These are phyloP conservation scores for Pouteria glomerata DNA, from an alignment of 148 eudicot genomes.

Conservation along the genomic window DNA sequence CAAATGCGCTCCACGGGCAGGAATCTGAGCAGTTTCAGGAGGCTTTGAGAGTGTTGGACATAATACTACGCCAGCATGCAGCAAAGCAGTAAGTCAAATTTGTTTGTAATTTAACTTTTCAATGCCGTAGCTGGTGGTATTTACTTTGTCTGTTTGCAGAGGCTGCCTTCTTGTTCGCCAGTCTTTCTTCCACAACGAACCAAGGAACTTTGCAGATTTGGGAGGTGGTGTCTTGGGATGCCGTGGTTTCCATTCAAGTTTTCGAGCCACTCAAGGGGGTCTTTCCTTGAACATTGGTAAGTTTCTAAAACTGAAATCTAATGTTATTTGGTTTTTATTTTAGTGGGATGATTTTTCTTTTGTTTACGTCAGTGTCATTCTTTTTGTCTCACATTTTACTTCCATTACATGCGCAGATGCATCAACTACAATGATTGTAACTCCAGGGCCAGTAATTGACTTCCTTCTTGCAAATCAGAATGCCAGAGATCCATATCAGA, in stretches of 20 bases:
- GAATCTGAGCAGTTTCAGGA: slow-evolving; percentile 49
- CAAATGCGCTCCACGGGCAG: slow-evolving; percentile 46
- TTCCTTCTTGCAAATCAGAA: slow-evolving; percentile 44
- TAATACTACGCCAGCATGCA: slow-evolving; percentile 48
- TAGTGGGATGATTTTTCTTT: no score
- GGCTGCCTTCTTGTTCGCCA: slow-evolving; percentile 45
- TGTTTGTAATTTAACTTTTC: no score
- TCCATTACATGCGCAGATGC: slow-evolving; percentile 31
- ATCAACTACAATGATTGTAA: slow-evolving; percentile 35
- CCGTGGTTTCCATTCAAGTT: slow-evolving; percentile 45
- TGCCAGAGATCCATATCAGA: slow-evolving; percentile 24
- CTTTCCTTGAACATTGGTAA: slow-evolving; percentile 40
- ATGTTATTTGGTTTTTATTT: no score
- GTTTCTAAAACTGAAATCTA: neutral
- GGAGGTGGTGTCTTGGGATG: slow-evolving; percentile 48
- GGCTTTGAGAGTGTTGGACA: slow-evolving; percentile 51
- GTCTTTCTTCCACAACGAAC: slow-evolving; percentile 30
- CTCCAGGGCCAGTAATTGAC: slow-evolving; percentile 35
- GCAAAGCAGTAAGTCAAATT: slow-evolving; percentile 44
- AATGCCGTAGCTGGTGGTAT: no score
- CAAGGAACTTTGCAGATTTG: slow-evolving; percentile 24
- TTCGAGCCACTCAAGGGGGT: slow-evolving; percentile 35
- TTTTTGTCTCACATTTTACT: neutral
- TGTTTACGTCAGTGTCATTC: no score
- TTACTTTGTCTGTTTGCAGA: slow-evolving; percentile 23